A percentile compares a stretch with the other conserved stretches of the same genome.
These are phyloP conservation scores for Acanthamoeba lenticulata DNA, from an alignment of 208 protist genomes.

Conservation along the genomic window DNA sequence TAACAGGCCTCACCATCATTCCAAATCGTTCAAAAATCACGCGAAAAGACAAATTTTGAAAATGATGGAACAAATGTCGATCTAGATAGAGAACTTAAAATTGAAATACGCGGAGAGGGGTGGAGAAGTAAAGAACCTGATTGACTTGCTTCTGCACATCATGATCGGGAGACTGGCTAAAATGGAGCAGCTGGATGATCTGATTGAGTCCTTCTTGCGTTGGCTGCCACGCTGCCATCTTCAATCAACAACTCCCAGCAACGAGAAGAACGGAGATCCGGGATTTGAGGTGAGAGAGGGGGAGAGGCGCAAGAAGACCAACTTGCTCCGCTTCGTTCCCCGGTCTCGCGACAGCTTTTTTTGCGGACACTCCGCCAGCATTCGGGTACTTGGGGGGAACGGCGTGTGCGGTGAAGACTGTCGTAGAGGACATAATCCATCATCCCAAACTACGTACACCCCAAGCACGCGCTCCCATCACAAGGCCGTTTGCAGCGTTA, in stretches of 20 bases:
- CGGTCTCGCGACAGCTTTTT: no score
- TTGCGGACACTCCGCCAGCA: no score
- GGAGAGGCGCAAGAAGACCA: no score
- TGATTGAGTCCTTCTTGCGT: constrained; percentile 68
- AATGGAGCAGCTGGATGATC: constrained; percentile 63
- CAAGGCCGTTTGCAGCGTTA: no score
- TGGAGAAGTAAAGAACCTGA: constrained; percentile 10
- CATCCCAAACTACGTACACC: no score
- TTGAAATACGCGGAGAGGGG: background rate
- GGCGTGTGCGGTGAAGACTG: no score
- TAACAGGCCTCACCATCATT: background rate
- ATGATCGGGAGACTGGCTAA: constrained; percentile 52
- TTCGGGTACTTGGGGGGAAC: no score
- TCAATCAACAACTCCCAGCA: background rate
- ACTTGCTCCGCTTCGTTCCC: no score
- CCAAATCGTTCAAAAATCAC: background rate
- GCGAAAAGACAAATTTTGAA: background rate
- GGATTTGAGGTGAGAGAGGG: background rate
- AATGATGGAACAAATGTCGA: background rate
- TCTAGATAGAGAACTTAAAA: background rate
- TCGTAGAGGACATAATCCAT: no score
- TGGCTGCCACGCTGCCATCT: constrained; percentile 70
- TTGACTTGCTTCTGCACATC: constrained; percentile 74
- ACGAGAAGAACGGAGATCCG: background rate
- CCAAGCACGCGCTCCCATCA: no score